phyloP scores from a whole-genome alignment of 2,329 filamentous ascomycete genomes.

The Aspergillus sp. region DNA sequence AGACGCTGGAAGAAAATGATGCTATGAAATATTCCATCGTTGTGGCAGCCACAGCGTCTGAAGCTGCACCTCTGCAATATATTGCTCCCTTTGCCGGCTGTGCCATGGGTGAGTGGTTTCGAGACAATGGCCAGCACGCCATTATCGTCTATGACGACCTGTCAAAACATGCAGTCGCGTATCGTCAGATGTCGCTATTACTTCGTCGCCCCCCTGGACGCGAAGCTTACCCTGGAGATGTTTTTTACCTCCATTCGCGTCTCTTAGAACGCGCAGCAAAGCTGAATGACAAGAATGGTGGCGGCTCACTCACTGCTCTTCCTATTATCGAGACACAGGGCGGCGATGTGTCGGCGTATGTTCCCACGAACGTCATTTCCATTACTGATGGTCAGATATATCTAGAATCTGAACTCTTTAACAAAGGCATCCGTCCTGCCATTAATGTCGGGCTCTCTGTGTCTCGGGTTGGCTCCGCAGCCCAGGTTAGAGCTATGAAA shows the following conservation, averaged over 20 bases:
- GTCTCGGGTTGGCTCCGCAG: constrained; percentile 98
- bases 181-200: constrained; percentile 98
- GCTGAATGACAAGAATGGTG: constrained; percentile 93
- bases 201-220: constrained; percentile 96
- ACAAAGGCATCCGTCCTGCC: constrained; percentile 99
- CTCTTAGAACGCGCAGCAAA: constrained; percentile 99
- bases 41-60: constrained; percentile 93
- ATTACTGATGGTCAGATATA: constrained; percentile 99
- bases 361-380: constrained; percentile 99
- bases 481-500: constrained; percentile 99
- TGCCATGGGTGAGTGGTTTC: constrained; percentile 67
- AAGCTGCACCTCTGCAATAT: constrained; percentile 93
- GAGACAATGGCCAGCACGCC: constrained; percentile 83
- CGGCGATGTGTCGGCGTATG: constrained; percentile 99
- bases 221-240: constrained; percentile 99
- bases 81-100: constrained; percentile 84
- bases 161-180: constrained; percentile 95
- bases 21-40: constrained; percentile 97
- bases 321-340: constrained; percentile 99
- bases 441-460: constrained; percentile 99
- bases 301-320: constrained; percentile 94
- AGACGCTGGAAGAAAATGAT: constrained; percentile 99
- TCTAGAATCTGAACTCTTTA: constrained; percentile 98
- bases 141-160: constrained; percentile 93
- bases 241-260: constrained; percentile 99